Percentiles rank a stretch among this genome's conserved stretches.
phyloP scores from a whole-genome alignment of 768 basidiomycete genomes.

The Candolleomyces eurysporus region DNA sequence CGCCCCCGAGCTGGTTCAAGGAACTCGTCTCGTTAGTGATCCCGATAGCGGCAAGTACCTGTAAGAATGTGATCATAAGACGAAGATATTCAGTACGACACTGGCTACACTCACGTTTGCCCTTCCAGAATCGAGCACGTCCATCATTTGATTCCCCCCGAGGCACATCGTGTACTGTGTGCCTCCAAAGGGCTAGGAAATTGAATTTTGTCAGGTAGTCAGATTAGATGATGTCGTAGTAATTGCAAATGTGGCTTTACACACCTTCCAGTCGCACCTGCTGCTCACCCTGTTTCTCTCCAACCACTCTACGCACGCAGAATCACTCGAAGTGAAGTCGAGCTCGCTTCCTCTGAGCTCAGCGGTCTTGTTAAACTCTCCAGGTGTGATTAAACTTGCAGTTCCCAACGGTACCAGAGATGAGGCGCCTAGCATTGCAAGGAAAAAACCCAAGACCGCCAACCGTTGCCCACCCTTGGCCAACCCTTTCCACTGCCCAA shows the following conservation, averaged over 20 bases:
- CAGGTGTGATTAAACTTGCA: background rate
- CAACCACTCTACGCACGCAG: background rate
- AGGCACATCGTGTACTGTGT: background rate
- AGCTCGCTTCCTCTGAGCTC: background rate
- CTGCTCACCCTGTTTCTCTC: background rate
- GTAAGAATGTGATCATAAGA: no score
- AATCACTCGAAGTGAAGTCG: background rate
- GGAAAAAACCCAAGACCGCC: background rate
- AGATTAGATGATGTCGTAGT: no score
- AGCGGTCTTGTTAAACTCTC: background rate
- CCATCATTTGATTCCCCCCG: background rate
- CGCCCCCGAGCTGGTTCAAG: no score
- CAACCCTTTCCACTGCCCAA: background rate
- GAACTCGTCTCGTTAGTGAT: no score
- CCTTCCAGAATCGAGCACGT: background rate
- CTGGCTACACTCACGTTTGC: background rate
- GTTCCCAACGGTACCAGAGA: background rate
- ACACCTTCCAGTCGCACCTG: background rate
- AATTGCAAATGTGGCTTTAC: no score
- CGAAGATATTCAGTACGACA: background rate
- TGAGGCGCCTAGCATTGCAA: background rate
- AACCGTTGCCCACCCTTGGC: no score
- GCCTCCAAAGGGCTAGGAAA: no score
- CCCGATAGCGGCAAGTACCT: no score
- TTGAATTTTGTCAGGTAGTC: no score